phyloP scores from a whole-genome alignment of 768 basidiomycete genomes.

The Hygrophorus pudorinus region DNA sequence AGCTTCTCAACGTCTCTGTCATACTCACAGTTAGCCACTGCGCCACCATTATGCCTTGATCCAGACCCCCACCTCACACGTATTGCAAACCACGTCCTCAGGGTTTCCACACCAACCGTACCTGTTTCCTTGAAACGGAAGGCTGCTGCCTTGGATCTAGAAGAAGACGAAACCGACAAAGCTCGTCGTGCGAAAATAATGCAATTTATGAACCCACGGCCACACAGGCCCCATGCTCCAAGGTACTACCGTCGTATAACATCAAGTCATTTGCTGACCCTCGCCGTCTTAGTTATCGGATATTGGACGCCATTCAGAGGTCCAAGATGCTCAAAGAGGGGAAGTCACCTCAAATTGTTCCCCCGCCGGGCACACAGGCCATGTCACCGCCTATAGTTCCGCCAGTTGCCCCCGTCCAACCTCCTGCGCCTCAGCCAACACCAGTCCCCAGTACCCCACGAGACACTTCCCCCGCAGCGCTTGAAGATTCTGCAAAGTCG shows the following conservation, averaged over 20 bases:
- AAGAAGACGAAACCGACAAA: conserved; percentile 70
- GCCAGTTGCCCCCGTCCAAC: conserved; percentile 9
- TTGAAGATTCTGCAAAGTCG: background rate
- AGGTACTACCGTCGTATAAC: conserved; percentile 26
- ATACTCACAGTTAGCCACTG: conserved; percentile 50
- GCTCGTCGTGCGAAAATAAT: conserved; percentile 64
- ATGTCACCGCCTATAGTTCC: conserved; percentile 18
- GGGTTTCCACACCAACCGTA: conserved; percentile 64
- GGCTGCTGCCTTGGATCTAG: conserved; percentile 55
- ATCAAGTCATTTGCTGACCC: conserved; percentile 1
- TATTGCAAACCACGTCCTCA: conserved; percentile 63
- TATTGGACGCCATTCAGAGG: conserved; percentile 40
- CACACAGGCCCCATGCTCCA: conserved; percentile 37
- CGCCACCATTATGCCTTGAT: conserved; percentile 69
- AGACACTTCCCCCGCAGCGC: background rate
- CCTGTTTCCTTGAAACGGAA: conserved; percentile 73
- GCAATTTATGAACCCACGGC: conserved; percentile 66
- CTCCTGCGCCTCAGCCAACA: conserved; percentile 12
- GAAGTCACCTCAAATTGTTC: conserved; percentile 16
- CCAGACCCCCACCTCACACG: conserved; percentile 71
- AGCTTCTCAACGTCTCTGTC: background rate
- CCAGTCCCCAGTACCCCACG: conserved; percentile 11
- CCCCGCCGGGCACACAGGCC: conserved; percentile 12
- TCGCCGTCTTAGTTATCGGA: conserved; percentile 39
- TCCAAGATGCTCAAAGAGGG: conserved; percentile 14